Evolutionary conservation across 2,329 filamentous ascomycete species (phyloP).

Genomic region (Pseudogymnoascus sp.): DNA sequence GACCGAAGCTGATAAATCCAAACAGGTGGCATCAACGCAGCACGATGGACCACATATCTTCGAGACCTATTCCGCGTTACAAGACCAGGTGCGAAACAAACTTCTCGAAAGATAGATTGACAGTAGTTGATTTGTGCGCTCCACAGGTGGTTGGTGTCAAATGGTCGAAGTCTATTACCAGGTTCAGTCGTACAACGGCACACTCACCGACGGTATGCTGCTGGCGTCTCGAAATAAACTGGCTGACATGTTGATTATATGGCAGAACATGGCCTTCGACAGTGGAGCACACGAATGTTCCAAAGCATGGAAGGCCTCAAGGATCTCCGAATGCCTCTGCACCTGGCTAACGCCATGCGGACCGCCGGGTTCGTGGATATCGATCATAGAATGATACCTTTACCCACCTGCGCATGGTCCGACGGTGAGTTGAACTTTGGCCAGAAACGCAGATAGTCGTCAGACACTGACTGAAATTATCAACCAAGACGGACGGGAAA

Average conservation of each 20-base stretch:
- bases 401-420: constrained; percentile 64
- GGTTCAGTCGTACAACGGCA: constrained; percentile 76
- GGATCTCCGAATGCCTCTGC: constrained; percentile 55
- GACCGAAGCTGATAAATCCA: neutral
- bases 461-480: constrained; percentile 1
- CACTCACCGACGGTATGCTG: constrained; percentile 51
- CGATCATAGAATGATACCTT: constrained; percentile 53
- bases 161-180: constrained; percentile 83
- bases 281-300: constrained; percentile 60
- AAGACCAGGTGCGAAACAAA: constrained; percentile 40
- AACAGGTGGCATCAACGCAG: constrained; percentile 56
- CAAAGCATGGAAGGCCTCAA: constrained; percentile 54
- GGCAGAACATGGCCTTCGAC: constrained; percentile 52
- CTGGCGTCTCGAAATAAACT: neutral
- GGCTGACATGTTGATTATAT: constrained; percentile 11
- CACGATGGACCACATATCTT: constrained; percentile 68
- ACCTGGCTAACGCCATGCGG: constrained; percentile 34
- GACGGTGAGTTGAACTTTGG: constrained; percentile 40
- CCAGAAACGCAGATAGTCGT: neutral
- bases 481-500: constrained; percentile 39
- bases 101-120: neutral
- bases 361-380: constrained; percentile 57
- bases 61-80: constrained; percentile 65
- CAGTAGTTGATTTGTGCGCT: neutral
- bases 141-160: constrained; percentile 65